A percentile compares a stretch with the other conserved stretches of the same genome.
phyloP scores from a whole-genome alignment of 2,329 filamentous ascomycete genomes.

The Aureobasidium sp. region DNA sequence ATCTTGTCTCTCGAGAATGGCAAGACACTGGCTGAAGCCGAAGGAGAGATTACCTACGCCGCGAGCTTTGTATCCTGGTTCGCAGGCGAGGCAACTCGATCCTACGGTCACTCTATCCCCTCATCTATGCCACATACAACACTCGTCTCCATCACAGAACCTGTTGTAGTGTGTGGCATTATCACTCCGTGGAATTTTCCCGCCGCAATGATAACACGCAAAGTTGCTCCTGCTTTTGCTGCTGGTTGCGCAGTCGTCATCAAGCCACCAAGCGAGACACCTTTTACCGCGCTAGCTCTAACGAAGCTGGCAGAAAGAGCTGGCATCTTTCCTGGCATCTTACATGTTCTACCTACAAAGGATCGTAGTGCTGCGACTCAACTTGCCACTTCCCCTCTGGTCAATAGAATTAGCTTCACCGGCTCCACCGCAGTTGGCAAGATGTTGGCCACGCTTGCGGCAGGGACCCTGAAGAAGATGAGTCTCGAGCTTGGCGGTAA shows the following conservation, averaged over 20 bases:
- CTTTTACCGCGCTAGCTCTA: conserved; percentile 80
- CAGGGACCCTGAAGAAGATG: conserved; percentile 74
- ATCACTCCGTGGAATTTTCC: conserved; percentile 57
- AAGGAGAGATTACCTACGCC: conserved; percentile 65
- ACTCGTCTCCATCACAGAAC: conserved; percentile 72
- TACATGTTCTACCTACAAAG: conserved; percentile 78
- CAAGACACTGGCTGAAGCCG: conserved; percentile 70
- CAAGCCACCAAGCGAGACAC: conserved; percentile 88
- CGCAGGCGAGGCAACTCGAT: conserved; percentile 66
- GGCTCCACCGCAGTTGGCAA: conserved; percentile 61
- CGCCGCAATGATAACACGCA: conserved; percentile 35
- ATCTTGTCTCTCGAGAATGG: conserved; percentile 57
- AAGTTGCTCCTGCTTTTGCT: conserved; percentile 64
- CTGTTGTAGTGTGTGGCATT: conserved; percentile 73
- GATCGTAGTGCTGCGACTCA: conserved; percentile 77
- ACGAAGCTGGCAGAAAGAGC: conserved; percentile 81
- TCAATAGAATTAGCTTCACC: conserved; percentile 92
- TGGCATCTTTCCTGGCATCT: conserved; percentile 81
- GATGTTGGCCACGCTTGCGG: conserved; percentile 84
- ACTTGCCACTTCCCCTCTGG: conserved; percentile 60
- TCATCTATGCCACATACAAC: conserved; percentile 64
- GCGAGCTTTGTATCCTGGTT: conserved; percentile 77
- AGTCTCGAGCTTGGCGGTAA: conserved; percentile 93
- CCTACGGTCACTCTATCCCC: conserved; percentile 69
- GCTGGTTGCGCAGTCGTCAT: conserved; percentile 92